Conservation (phyloP, 768 basidiomycete species). For the Leccinum pellstonianum region DNA sequence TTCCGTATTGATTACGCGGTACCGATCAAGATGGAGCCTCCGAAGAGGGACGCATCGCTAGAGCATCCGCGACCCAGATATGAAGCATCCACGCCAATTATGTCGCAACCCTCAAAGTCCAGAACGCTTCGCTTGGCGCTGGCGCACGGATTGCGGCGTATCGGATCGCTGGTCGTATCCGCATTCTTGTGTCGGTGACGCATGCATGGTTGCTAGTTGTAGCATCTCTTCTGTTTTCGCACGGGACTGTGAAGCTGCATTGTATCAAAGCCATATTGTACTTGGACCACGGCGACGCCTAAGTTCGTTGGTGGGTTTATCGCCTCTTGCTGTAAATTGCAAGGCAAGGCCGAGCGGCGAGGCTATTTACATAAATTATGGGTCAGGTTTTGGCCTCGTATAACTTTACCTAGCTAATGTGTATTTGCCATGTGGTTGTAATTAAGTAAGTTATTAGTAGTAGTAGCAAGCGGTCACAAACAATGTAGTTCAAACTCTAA, state of each 20-base stretch:
- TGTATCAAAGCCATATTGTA: slow-evolving; percentile 26
- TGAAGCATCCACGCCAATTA: slow-evolving; percentile 19
- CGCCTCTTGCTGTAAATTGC: slow-evolving; percentile 13
- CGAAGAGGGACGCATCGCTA: slow-evolving; percentile 21
- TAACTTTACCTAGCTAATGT: slow-evolving; percentile 8
- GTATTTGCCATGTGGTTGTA: slow-evolving; percentile 22
- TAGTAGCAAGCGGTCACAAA: slow-evolving; percentile 33
- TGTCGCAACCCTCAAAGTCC: slow-evolving; percentile 25
- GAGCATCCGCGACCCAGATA: slow-evolving; percentile 23
- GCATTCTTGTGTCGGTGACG: slow-evolving; percentile 33
- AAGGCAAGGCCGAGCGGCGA: slow-evolving; percentile 6
- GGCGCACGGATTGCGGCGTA: slow-evolving; percentile 25
- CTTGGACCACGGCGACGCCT: slow-evolving; percentile 11
- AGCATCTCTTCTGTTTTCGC: slow-evolving; percentile 9
- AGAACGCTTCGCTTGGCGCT: slow-evolving; percentile 26
- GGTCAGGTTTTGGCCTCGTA: background rate
- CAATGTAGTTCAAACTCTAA: slow-evolving; percentile 19
- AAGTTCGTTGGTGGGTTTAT: slow-evolving; percentile 4
- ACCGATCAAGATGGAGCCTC: slow-evolving; percentile 25
- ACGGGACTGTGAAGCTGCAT: slow-evolving; percentile 28
- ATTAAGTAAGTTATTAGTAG: slow-evolving; percentile 11
- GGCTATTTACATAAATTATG: slow-evolving; percentile 34
- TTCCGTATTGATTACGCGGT: slow-evolving; percentile 25
- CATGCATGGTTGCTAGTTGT: slow-evolving; percentile 3
- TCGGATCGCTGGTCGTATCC: slow-evolving; percentile 31